Conservation (phyloP, 345 rosid genomes). For the Hibiscus trionum region DNA sequence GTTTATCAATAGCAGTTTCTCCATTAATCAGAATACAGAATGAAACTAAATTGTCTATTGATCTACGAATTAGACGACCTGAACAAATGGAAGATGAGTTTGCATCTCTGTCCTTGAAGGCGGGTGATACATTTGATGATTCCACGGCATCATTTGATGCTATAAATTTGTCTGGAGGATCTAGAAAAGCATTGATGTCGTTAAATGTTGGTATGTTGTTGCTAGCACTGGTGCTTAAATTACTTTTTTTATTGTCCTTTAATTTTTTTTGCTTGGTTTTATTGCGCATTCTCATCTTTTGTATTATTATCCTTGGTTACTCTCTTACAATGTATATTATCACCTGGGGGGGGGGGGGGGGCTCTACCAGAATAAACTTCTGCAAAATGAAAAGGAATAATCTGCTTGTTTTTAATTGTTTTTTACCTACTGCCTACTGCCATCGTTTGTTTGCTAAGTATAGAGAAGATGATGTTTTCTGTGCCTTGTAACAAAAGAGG, state of each 20-base stretch:
- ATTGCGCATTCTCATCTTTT: not conserved
- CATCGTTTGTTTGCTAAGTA: not conserved
- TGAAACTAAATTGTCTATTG: slow-evolving; percentile 69
- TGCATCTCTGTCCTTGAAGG: slow-evolving; percentile 55
- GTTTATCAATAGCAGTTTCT: slow-evolving; percentile 69
- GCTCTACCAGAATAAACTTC: not conserved
- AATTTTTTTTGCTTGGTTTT: not conserved
- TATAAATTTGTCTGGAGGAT: slow-evolving; percentile 55
- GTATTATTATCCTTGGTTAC: not conserved
- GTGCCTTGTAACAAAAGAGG: not conserved
- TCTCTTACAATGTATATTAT: not conserved
- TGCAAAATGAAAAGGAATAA: not conserved
- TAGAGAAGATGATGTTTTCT: not conserved
- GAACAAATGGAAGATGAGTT: slow-evolving; percentile 45
- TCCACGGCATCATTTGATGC: slow-evolving; percentile 77
- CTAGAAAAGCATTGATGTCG: slow-evolving; percentile 70
- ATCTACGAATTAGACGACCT: slow-evolving; percentile 69
- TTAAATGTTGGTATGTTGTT: slow-evolving; percentile 62
- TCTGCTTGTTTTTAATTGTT: not conserved
- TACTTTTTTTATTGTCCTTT: not conserved
- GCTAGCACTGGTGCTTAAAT: slow-evolving; percentile 11
- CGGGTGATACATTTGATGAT: slow-evolving; percentile 77
- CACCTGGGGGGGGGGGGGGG: not conserved
- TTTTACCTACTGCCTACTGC: not conserved
- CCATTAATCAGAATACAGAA: slow-evolving; percentile 80